Percentiles rank a stretch among this genome's conserved stretches.
These are phyloP conservation scores for Lolium rigidum DNA, from an alignment of 176 grass and related monocot species.

Conservation along the genomic window DNA sequence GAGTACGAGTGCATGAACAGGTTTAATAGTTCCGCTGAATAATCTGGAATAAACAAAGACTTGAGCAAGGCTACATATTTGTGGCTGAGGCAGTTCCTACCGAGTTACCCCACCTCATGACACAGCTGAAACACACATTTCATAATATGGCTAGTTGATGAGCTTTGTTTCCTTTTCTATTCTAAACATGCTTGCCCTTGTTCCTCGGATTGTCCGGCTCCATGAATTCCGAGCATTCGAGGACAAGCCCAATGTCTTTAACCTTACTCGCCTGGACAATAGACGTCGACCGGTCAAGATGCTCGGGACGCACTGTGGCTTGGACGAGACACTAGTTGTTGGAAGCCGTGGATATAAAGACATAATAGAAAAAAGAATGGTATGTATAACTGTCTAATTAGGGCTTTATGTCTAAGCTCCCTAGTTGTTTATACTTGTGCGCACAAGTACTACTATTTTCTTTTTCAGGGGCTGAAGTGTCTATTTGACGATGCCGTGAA, in stretches of 20 bases:
- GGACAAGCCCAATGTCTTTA: not conserved
- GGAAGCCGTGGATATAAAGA: too few species aligned
- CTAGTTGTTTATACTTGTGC: too few species aligned
- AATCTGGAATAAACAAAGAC: not conserved
- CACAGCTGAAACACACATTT: not conserved
- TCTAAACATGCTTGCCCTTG: too few species aligned
- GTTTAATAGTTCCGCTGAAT: not conserved
- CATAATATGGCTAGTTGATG: not conserved
- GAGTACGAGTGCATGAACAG: not conserved
- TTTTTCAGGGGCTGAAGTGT: too few species aligned
- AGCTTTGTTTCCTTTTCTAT: not conserved
- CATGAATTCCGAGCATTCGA: not conserved
- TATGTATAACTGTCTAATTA: too few species aligned
- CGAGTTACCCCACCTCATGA: not conserved
- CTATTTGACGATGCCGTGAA: too few species aligned
- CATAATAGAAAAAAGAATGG: too few species aligned
- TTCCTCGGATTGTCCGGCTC: not conserved
- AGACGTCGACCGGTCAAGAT: not conserved
- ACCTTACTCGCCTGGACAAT: not conserved
- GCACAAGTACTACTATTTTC: too few species aligned
- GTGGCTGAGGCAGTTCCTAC: not conserved
- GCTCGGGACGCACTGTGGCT: not conserved
- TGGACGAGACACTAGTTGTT: not conserved
- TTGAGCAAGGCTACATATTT: not conserved
- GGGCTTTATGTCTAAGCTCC: too few species aligned